Percentiles rank a stretch among this genome's conserved stretches.
Conservation (phyloP, 78 protist species). For the Tieghemostelium lacteum region DNA sequence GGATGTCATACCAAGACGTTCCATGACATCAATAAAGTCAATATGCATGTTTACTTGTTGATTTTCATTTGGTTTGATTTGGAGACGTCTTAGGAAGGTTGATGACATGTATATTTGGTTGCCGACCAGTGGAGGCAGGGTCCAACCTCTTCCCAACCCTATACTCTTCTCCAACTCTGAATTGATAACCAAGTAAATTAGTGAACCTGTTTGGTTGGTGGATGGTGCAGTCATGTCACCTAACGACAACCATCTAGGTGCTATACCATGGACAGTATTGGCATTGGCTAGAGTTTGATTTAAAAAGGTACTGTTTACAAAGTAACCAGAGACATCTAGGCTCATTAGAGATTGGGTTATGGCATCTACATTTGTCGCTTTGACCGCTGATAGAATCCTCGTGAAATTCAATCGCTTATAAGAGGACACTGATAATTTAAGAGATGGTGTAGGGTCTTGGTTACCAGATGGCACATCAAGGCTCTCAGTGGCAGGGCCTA, state of each 20-base stretch:
- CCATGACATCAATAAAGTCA: slow-evolving; percentile 44
- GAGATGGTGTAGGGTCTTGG: background rate
- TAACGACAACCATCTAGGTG: slow-evolving; percentile 56
- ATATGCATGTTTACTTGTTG: slow-evolving; percentile 30
- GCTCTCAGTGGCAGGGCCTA: background rate
- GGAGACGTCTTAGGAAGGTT: slow-evolving; percentile 38
- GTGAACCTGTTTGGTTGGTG: background rate
- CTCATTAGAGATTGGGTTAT: background rate
- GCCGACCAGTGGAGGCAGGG: slow-evolving; percentile 33
- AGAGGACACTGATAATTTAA: background rate
- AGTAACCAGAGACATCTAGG: slow-evolving; percentile 13
- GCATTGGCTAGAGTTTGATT: slow-evolving; percentile 8
- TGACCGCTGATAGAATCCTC: too few relatives aligned
- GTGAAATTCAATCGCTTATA: background rate
- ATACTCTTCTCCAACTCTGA: slow-evolving; percentile 46
- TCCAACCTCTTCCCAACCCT: slow-evolving; percentile 80
- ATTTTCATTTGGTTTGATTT: slow-evolving; percentile 15
- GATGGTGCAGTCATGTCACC: background rate
- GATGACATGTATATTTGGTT: slow-evolving; percentile 66
- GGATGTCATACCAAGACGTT: slow-evolving; percentile 14
- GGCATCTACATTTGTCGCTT: background rate
- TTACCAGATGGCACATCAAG: background rate
- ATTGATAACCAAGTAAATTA: slow-evolving; percentile 50
- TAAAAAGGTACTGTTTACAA: slow-evolving; percentile 45
- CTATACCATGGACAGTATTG: slow-evolving; percentile 51